A percentile compares a stretch with the other conserved stretches of the same genome.
Evolutionary conservation across 495 filamentous ascomycete genomes (phyloP).

Genomic region (Podospora appendiculata): DNA sequence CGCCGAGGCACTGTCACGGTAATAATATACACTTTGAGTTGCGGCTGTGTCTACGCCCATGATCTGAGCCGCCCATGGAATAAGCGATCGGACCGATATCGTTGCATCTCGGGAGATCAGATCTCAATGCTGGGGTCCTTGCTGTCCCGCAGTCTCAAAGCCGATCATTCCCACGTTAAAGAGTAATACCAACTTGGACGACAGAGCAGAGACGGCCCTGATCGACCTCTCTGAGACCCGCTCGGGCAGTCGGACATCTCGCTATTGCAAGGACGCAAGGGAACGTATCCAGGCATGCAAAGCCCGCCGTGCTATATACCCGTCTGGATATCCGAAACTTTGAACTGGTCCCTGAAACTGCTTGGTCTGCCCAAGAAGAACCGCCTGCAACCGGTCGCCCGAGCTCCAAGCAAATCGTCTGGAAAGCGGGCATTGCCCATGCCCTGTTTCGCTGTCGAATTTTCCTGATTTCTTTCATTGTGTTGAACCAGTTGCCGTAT

Average conservation of each 20-base stretch:
- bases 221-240: not conserved
- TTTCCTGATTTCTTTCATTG: not conserved
- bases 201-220: not conserved
- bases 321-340: not conserved
- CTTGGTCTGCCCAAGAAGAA: not conserved
- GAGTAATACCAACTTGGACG: not conserved
- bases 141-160: too few relatives aligned
- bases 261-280: too few relatives aligned
- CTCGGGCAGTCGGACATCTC: constrained; percentile 4
- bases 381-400: too few relatives aligned
- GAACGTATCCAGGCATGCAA: not conserved
- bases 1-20: too few relatives aligned
- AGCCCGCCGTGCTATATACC: not conserved
- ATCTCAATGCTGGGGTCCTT: too few relatives aligned
- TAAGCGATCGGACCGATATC: too few relatives aligned
- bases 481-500: not conserved
- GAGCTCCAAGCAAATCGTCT: too few relatives aligned
- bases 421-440: not conserved
- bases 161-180: too few relatives aligned
- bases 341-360: not conserved
- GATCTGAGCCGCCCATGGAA: too few relatives aligned
- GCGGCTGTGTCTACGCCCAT: too few relatives aligned
- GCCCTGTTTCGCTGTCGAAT: not conserved
- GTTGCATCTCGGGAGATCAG: too few relatives aligned
- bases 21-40: too few relatives aligned